Evolutionary conservation across 495 filamentous ascomycete species (phyloP).

Genomic region (Penicillium paradoxum): DNA sequence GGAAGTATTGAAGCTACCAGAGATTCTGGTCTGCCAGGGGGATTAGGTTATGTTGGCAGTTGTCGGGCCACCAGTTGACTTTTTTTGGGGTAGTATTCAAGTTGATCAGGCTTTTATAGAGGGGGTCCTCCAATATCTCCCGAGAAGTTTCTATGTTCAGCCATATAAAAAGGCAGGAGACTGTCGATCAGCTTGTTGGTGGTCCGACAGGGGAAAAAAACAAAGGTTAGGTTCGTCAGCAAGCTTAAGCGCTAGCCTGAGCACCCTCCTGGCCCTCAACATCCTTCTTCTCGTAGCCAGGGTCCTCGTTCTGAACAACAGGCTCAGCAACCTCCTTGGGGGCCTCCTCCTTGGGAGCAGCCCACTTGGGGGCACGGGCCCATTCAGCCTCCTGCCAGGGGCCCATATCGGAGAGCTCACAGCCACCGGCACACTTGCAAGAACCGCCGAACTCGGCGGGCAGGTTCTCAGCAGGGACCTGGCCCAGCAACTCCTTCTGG

Average conservation of each 20-base stretch:
- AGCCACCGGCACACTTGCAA: constrained; percentile 81
- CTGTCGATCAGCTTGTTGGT: not conserved
- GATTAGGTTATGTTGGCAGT: not conserved
- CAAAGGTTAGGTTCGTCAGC: constrained; percentile 6
- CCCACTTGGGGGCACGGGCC: constrained; percentile 67
- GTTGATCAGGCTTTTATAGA: constrained; percentile 2
- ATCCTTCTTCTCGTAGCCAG: constrained; percentile 30
- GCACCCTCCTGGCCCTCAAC: constrained; percentile 26
- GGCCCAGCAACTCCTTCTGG: constrained; percentile 72
- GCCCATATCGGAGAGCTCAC: constrained; percentile 79
- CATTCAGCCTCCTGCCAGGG: constrained; percentile 85
- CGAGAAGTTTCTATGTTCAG: constrained; percentile 1
- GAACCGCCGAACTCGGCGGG: constrained; percentile 80
- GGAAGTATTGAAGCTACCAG: constrained; percentile 19
- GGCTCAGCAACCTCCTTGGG: constrained; percentile 13
- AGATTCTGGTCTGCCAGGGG: constrained; percentile 1
- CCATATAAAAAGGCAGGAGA: not conserved
- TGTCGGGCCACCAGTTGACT: not conserved
- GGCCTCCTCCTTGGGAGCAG: constrained; percentile 34
- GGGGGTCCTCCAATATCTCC: not conserved
- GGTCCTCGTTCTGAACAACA: constrained; percentile 25
- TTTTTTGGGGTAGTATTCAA: not conserved
- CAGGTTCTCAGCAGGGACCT: constrained; percentile 88
- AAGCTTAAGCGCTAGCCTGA: constrained; percentile 30
- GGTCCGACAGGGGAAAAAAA: constrained; percentile 4